Base-by-base conservation (phyloP, 2,329 filamentous ascomycete genomes). In the Dactylellina leptospora region DNA sequence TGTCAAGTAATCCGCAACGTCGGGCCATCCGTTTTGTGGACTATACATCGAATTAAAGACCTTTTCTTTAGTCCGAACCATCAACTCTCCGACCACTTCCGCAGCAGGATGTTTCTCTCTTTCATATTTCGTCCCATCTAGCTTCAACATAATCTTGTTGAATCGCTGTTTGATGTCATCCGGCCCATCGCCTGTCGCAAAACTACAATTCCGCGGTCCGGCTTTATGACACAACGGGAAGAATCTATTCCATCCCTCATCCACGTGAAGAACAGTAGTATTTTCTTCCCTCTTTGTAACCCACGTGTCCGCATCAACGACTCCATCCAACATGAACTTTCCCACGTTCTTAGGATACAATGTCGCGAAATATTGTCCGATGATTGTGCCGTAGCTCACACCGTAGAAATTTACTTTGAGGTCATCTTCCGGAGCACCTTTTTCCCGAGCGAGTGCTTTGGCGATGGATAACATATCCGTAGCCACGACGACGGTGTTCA, bases 351-450 rank as follows among this genome's bases (percentile, higher is more conserved):
- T 20, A 1, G 69, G 69, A 22, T 73, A 73, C 13, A 66, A 16
- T n/a, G 60, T 55, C 8, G 60, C 69, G 22, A 73, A 73, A n/a
- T 59, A 73, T 48, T 73, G 69, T 1, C 69, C 69, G 3, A 73
- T 13, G 16, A 73, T 16, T 5, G 69, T 73, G 18, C 69, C 69
- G 23, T 73, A 73, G 25, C 69, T 73, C 27, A 64, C 38, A 3
- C 59, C 69, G 10, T 54, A 59, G 40, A 25, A 73, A 16, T 73
- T 73, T 18, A 73, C 51, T 11, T 66, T 25, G 4, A 38, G 38
- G 2, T 20, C 56, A 25, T 73, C 56, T 45, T 73, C 60, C 5
- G 54, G 53, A 20, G 60, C 33, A 0, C 40, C 33, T 51, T 64
- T 55, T 25, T 54, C 56, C n/a, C 66, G 51, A 3, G 66, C 66